phyloP scores from a whole-genome alignment of 495 filamentous ascomycete species.

The Xylaria curta region DNA sequence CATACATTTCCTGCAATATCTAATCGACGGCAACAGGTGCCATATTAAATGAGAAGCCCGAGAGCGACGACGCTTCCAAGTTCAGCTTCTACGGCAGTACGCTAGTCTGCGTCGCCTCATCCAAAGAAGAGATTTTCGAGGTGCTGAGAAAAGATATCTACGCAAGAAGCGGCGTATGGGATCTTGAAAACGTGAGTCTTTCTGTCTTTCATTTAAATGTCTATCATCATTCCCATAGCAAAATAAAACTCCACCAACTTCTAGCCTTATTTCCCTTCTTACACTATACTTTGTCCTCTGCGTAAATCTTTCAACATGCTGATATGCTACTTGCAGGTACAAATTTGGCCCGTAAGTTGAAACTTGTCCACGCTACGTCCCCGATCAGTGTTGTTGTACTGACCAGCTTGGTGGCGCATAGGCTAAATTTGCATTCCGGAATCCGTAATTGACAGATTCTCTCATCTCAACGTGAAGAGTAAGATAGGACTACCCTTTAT shows the following conservation, averaged over 20 bases:
- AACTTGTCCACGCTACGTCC: background rate
- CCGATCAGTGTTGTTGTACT: constrained; percentile 10
- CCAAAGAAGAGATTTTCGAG: constrained; percentile 71
- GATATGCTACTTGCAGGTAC: constrained; percentile 32
- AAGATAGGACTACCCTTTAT: background rate
- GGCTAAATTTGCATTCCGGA: constrained; percentile 51
- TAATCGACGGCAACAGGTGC: constrained; percentile 58
- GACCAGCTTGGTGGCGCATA: constrained; percentile 24
- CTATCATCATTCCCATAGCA: background rate
- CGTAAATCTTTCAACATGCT: constrained; percentile 25
- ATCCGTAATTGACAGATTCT: constrained; percentile 30
- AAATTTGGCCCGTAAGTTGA: constrained; percentile 50
- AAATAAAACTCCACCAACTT: background rate
- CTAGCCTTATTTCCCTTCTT: background rate
- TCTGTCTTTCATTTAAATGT: constrained; percentile 2
- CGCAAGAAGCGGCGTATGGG: constrained; percentile 75
- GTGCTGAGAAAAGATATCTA: constrained; percentile 77
- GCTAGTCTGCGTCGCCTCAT: constrained; percentile 66
- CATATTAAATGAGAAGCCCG: constrained; percentile 69
- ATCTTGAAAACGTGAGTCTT: constrained; percentile 71
- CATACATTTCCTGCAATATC: background rate
- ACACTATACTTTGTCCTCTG: background rate
- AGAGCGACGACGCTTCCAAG: constrained; percentile 61
- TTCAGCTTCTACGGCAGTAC: constrained; percentile 74
- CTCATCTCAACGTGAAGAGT: background rate